These are phyloP conservation scores for Aspergillus campestris DNA, from an alignment of 495 filamentous ascomycete species.

Conservation along the genomic window DNA sequence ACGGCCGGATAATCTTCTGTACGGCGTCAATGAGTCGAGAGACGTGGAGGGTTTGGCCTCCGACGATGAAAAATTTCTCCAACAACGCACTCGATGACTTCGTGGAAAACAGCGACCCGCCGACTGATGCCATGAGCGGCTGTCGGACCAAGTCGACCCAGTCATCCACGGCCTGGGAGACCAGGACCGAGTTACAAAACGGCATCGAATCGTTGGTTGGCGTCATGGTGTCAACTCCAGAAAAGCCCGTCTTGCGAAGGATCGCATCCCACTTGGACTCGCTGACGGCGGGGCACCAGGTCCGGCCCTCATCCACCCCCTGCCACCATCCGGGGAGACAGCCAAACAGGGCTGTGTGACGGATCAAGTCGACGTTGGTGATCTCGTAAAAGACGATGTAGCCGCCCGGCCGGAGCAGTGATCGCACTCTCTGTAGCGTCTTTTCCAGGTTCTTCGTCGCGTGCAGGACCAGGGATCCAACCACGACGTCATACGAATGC, in stretches of 20 bases:
- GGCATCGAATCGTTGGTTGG: neutral
- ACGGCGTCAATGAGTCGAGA: neutral
- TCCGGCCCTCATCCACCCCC: constrained; percentile 9
- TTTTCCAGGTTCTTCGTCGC: constrained; percentile 6
- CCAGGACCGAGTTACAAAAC: constrained; percentile 23
- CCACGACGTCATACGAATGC: constrained; percentile 36
- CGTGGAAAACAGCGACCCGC: neutral
- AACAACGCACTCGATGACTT: neutral
- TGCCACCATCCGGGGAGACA: constrained; percentile 21
- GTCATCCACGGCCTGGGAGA: constrained; percentile 34
- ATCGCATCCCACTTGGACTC: constrained; percentile 26
- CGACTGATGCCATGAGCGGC: neutral
- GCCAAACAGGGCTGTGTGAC: constrained; percentile 7
- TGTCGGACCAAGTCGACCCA: constrained; percentile 16
- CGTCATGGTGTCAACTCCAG: constrained; percentile 29
- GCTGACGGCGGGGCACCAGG: constrained; percentile 3
- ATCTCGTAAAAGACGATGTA: constrained; percentile 29
- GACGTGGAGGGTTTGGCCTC: neutral
- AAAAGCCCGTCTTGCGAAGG: constrained; percentile 33
- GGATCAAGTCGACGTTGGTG: constrained; percentile 23
- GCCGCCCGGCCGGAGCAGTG: constrained; percentile 41
- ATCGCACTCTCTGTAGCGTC: neutral
- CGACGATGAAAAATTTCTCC: neutral
- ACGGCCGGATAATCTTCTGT: neutral
- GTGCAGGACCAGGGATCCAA: constrained; percentile 12